A percentile compares a stretch with the other conserved stretches of the same genome.
phyloP scores from a whole-genome alignment of 768 basidiomycete species.

The Leccinum pellstonianum region DNA sequence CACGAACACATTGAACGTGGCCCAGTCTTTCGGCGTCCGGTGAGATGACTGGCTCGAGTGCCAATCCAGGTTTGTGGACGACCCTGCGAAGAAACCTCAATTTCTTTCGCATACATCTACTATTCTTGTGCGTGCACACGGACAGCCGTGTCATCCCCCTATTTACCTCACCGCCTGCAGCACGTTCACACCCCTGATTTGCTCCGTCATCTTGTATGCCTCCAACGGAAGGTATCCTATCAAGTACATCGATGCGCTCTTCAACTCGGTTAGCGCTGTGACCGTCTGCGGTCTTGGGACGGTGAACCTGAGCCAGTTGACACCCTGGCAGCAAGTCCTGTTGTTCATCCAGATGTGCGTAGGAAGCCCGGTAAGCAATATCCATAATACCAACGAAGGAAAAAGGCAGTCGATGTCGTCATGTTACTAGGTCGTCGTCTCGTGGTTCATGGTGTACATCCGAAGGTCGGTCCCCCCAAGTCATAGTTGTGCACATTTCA shows the following conservation, averaged over 20 bases:
- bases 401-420: not conserved
- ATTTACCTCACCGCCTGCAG: conserved; percentile 36
- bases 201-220: conserved; percentile 79
- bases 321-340: conserved; percentile 65
- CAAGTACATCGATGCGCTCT: conserved; percentile 75
- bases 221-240: conserved; percentile 73
- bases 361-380: conserved; percentile 64
- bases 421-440: conserved; percentile 60
- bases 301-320: conserved; percentile 66
- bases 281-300: conserved; percentile 76
- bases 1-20: not conserved
- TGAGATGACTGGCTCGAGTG: conserved; percentile 9
- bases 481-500: not conserved
- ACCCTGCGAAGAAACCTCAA: conserved; percentile 52
- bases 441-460: conserved; percentile 81
- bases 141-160: conserved; percentile 1
- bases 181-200: conserved; percentile 74
- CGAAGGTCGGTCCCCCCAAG: conserved; percentile 47
- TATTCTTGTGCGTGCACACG: conserved; percentile 52
- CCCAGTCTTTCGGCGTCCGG: not conserved
- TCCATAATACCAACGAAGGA: not conserved
- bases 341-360: conserved; percentile 78
- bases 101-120: conserved; percentile 62
- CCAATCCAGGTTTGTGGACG: conserved; percentile 16
- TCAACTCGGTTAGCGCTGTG: conserved; percentile 74